Base-by-base conservation (phyloP, 176 grass and related monocot species). In the Phoenix dactylifera region DNA sequence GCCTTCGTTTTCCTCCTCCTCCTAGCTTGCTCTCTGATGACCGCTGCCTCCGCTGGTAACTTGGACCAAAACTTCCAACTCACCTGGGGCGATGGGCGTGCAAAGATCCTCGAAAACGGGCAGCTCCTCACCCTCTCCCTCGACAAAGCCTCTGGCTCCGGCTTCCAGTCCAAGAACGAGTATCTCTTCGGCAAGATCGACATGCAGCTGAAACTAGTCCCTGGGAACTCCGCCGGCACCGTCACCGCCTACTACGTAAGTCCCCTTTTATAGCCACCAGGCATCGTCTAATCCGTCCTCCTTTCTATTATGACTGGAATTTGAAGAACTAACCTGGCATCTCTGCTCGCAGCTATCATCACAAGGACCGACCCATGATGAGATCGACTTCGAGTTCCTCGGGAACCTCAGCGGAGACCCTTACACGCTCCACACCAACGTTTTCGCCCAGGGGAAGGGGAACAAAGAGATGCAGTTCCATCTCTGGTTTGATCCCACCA, bases 401-500 rank as follows among this genome's bases (percentile, higher is more conserved):
- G 20, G 20, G 20, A 20, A 20, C 20, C 20, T 20, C 20, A 20
- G 20, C 20, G 20, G 20, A 20, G 20, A 20, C 20, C 20, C 20
- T 20, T 20, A 20, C 20, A 20, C 20, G 20, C 20, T 20, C 20
- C 20, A 20, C 20, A 20, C 20, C 20, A 20, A 20, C 0, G 20
- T 20, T 0, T 20, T 20, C 20, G 20, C 20, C 20, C 20, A 20
- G 20, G 20, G 20, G 20, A 20, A 20, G 20, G 20, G 20, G 20
- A 20, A 20, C 20, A 20, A 20, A 20, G 20, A 20, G 20, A 20
- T 20, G 20, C 20, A 20, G 20, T 20, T 20, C 20, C 20, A 20
- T 20, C 20, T 68, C 65, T 68, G 65, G 52, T 68, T 68, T 17
- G 51, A 68, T 44, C 65, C 65, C 18, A 57, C 51, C 51, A 17